These are phyloP conservation scores for Amesomyces nigricolor DNA, from an alignment of 2,329 filamentous ascomycete species.

Conservation along the genomic window DNA sequence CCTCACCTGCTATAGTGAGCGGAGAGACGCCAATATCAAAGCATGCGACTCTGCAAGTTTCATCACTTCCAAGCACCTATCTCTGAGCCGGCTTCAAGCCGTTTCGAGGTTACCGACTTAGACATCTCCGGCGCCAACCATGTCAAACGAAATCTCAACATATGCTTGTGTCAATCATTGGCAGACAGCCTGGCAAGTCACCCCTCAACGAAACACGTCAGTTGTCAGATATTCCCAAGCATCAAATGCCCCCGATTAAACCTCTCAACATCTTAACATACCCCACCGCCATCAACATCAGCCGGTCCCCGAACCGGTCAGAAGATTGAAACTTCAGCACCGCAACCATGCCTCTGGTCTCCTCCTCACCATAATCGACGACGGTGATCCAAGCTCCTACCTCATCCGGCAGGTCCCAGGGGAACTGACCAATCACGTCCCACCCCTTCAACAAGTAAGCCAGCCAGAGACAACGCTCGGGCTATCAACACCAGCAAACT, in stretches of 20 bases:
- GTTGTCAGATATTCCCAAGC: too few relatives aligned
- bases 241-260: too few relatives aligned
- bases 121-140: too few relatives aligned
- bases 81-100: not conserved
- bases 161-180: too few relatives aligned
- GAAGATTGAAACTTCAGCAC: not conserved
- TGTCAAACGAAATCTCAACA: too few relatives aligned
- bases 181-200: too few relatives aligned
- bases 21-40: not conserved
- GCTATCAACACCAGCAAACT: constrained; percentile 3
- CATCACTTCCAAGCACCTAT: not conserved
- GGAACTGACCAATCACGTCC: constrained; percentile 23
- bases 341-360: not conserved
- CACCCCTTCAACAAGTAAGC: not conserved
- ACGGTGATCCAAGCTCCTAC: constrained; percentile 13
- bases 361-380: not conserved
- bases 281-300: too few relatives aligned
- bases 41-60: not conserved
- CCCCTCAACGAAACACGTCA: too few relatives aligned
- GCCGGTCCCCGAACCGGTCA: not conserved
- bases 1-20: not conserved
- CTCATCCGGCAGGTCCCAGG: constrained; percentile 26
- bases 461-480: not conserved
- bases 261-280: too few relatives aligned
- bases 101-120: not conserved